Conservation (phyloP, 306 rosid species). For the Arachis hypogaea region DNA sequence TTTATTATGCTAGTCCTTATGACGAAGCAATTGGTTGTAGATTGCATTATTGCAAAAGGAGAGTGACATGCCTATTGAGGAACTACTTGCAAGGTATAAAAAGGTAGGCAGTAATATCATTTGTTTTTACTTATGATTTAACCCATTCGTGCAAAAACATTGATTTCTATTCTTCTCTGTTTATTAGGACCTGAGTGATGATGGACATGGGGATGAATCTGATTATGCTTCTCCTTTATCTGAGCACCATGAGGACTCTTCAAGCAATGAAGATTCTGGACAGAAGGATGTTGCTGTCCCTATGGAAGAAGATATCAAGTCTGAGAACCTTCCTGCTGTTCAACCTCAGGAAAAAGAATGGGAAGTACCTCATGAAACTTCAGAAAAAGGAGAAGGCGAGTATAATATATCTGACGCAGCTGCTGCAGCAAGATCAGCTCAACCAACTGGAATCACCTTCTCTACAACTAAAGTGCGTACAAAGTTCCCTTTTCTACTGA, state of each 20-base stretch:
- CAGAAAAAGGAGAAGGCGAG: conserved; percentile 76
- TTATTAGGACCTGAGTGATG: conserved; percentile 54
- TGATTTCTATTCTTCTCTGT: conserved; percentile 29
- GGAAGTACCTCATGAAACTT: conserved; percentile 43
- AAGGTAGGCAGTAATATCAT: conserved; percentile 67
- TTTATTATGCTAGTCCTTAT: conserved; percentile 27
- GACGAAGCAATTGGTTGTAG: conserved; percentile 51
- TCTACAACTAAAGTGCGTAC: conserved; percentile 98
- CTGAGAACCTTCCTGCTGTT: conserved; percentile 45
- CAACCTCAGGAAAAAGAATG: conserved; percentile 58
- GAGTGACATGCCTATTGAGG: conserved; percentile 87
- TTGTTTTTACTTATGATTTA: conserved; percentile 39
- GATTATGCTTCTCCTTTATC: conserved; percentile 74
- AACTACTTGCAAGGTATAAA: conserved; percentile 91
- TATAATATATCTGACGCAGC: conserved; percentile 92
- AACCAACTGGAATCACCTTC: conserved; percentile 98
- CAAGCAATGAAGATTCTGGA: conserved; percentile 53
- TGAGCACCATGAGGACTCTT: conserved; percentile 56
- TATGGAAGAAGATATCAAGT: conserved; percentile 59
- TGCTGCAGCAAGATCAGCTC: conserved; percentile 99
- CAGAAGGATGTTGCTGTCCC: conserved; percentile 47
- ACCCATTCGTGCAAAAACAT: conserved; percentile 27
- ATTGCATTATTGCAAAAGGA: conserved; percentile 88
- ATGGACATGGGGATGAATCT: conserved; percentile 59
- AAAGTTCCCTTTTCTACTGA: conserved; percentile 89